Base-by-base conservation (phyloP, 2,329 filamentous ascomycete species). In the Aspergillus awamori region DNA sequence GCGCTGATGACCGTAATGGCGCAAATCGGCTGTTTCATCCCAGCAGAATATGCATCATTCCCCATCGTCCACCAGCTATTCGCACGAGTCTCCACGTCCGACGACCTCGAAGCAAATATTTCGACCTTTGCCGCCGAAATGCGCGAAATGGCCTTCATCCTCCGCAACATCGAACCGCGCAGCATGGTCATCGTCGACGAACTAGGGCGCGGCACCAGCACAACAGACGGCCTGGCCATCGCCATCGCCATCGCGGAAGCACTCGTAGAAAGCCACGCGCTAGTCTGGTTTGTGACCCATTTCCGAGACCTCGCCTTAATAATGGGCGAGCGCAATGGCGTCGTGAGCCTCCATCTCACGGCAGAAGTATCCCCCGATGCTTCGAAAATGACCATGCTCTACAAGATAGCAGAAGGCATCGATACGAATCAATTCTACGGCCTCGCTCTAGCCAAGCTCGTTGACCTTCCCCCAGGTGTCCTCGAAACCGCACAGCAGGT, bases 101-200 rank as follows among this genome's bases (percentile, higher is more conserved):
- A 98, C 74, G 92, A 85, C 63, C 89, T 96, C 22, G 92, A 97
- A 77, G 89, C 90, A 15, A 98, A 97, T 64, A 86, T 97, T 24
- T 98, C 94, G 0, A 97, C 92, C 0, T 99, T 98, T 72, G 92
- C 93, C 0, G 85, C 92, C 0, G 95, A 99, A 76, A 98, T 99
- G 95, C 86, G 92, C 45, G 95, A 98, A 70, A 96, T 94, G 79
- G 92, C 93, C 0, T 97, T 96, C 73, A 97, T 99, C 58, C 79
- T 98, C 1, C 85, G 87, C 56, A 96, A 97, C 70, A 86, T 97
- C 59, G 89, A 93, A 65, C 82, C 83, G 6, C 85, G 86, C 52
- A 94, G 91, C 67, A 82, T 97, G 68, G 87, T 89, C 2, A 90
- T 99, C 53, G 86, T 99, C 53, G 95, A 99, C 69, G 95, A 99